These are phyloP conservation scores for Zygosaccharomyces bisporus DNA, from an alignment of 805 yeast species.

Conservation along the genomic window DNA sequence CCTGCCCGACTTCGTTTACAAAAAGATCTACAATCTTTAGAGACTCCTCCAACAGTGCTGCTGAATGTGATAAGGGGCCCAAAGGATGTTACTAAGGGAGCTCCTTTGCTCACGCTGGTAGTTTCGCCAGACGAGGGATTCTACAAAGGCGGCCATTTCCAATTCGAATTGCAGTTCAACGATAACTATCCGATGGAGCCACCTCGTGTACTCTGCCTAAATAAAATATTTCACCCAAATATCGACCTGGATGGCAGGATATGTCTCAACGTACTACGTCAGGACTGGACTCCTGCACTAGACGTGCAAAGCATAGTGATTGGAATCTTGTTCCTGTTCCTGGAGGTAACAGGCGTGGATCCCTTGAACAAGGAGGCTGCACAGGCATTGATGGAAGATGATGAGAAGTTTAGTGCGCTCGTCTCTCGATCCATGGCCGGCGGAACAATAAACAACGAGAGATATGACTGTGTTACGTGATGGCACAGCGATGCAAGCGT, in stretches of 20 bases:
- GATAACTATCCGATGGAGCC: slow-evolving; percentile 88
- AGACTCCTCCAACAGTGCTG: slow-evolving; percentile 25
- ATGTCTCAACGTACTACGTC: slow-evolving; percentile 84
- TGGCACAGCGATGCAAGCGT: slow-evolving; percentile 2
- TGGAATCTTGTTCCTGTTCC: slow-evolving; percentile 78
- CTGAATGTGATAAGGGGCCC: slow-evolving; percentile 13
- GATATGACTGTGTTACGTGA: slow-evolving; percentile 56
- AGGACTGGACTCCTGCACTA: slow-evolving; percentile 95
- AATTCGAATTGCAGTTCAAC: slow-evolving; percentile 60
- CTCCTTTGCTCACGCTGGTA: slow-evolving; percentile 19
- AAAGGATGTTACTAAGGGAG: slow-evolving; percentile 4
- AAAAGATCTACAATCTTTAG: slow-evolving; percentile 26
- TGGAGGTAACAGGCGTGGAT: slow-evolving; percentile 89
- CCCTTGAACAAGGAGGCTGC: slow-evolving; percentile 94
- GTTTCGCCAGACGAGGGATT: slow-evolving; percentile 32
- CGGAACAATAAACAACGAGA: slow-evolving; percentile 51
- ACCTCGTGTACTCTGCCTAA: slow-evolving; percentile 72
- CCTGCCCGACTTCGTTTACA: slow-evolving; percentile 20
- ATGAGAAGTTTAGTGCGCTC: slow-evolving; percentile 48
- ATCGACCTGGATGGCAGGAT: slow-evolving; percentile 88
- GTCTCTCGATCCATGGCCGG: slow-evolving; percentile 72
- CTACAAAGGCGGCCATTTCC: slow-evolving; percentile 38
- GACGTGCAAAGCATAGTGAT: slow-evolving; percentile 75
- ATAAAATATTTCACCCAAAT: slow-evolving; percentile 87
- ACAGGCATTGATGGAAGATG: slow-evolving; percentile 45